Conservation (phyloP, 2,329 filamentous ascomycete species). For the Pyrenochaeta sp. region DNA sequence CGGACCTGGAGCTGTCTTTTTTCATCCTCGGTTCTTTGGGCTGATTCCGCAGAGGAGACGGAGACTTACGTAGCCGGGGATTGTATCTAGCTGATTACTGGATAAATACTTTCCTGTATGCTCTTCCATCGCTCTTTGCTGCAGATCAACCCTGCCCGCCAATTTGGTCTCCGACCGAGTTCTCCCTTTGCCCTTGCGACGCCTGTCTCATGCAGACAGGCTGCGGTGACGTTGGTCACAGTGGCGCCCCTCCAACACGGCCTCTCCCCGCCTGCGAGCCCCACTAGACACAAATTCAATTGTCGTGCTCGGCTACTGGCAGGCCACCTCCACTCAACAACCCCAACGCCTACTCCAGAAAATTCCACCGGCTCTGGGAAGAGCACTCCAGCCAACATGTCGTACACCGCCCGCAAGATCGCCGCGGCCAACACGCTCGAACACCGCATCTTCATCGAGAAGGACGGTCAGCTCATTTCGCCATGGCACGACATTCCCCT, state of each 20-base stretch:
- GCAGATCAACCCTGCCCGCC: conserved; percentile 35
- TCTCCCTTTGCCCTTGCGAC: conserved; percentile 27
- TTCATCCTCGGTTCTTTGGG: conserved; percentile 37
- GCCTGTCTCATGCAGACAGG: conserved; percentile 45
- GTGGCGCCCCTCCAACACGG: conserved; percentile 48
- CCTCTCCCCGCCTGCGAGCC: conserved; percentile 41
- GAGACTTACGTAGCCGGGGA: conserved; percentile 14
- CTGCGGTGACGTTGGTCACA: conserved; percentile 47
- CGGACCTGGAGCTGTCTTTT: conserved; percentile 12
- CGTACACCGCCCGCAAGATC: conserved; percentile 87
- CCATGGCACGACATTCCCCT: conserved; percentile 99
- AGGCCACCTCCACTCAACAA: conserved; percentile 48
- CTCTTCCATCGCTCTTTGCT: conserved; percentile 21
- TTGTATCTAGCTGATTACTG: conserved; percentile 24
- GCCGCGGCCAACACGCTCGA: conserved; percentile 91
- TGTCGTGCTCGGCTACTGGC: conserved; percentile 49
- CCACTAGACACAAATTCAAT: conserved; percentile 53
- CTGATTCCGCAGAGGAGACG: conserved; percentile 13
- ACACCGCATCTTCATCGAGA: conserved; percentile 97
- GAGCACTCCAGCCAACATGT: conserved; percentile 53
- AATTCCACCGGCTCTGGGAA: conserved; percentile 14
- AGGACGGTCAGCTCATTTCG: conserved; percentile 92
- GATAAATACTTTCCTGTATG: conserved; percentile 33
- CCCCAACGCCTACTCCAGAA: conserved; percentile 24
- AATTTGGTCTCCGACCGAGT: conserved; percentile 20